phyloP scores from a whole-genome alignment of 345 rosid genomes.

The Brassica carinata region DNA sequence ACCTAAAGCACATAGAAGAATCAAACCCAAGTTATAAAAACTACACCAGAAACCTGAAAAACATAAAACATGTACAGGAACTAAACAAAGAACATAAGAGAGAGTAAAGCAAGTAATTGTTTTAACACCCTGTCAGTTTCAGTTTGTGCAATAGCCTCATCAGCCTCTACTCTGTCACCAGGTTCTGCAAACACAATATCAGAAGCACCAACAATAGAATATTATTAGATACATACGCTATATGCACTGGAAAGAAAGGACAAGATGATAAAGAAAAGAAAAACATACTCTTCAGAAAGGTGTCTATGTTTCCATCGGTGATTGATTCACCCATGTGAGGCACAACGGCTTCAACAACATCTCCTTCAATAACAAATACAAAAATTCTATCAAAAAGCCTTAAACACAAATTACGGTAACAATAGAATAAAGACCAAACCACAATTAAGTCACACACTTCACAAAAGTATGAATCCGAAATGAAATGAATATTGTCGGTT shows the following conservation, averaged over 20 bases:
- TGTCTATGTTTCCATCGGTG: constrained; percentile 77
- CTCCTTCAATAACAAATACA: constrained; percentile 49
- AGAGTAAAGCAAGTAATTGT: not conserved
- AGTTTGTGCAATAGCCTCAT: constrained; percentile 91
- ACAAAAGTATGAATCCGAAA: constrained; percentile 14
- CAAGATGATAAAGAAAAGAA: constrained; percentile 12
- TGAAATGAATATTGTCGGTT: not conserved
- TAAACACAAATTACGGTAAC: constrained; percentile 1
- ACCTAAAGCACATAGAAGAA: constrained; percentile 48
- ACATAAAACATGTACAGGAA: not conserved
- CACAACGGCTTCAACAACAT: constrained; percentile 71
- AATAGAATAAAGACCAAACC: not conserved
- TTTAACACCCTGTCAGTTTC: constrained; percentile 88
- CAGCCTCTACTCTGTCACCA: constrained; percentile 86
- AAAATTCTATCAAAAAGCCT: constrained; percentile 15
- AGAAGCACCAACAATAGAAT: not conserved
- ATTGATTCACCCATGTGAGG: constrained; percentile 95
- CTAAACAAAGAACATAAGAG: not conserved
- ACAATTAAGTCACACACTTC: not conserved
- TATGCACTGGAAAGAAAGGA: not conserved
- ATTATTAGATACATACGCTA: not conserved
- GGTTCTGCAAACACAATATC: constrained; percentile 56
- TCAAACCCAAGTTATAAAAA: constrained; percentile 27
- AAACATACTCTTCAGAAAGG: constrained; percentile 65
- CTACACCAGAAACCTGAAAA: not conserved